These are phyloP conservation scores for Microcyclosporella mali DNA, from an alignment of 2,329 filamentous ascomycete species.

Conservation along the genomic window DNA sequence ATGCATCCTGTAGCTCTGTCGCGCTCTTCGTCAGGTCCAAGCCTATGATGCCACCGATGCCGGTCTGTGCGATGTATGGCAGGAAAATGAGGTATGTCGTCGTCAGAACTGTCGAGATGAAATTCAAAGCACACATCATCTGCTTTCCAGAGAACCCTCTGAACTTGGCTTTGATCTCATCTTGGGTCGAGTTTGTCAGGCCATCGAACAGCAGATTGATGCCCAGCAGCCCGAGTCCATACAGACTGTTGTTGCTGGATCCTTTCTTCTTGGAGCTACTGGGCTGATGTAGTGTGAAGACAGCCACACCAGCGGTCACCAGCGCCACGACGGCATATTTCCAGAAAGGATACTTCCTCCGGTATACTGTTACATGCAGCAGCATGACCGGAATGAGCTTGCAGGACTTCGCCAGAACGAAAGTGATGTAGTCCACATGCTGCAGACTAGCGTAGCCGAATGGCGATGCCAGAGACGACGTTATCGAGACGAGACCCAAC, in stretches of 20 bases:
- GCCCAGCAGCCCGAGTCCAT: conserved; percentile 74
- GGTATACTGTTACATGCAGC: conserved; percentile 87
- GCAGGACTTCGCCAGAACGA: conserved; percentile 94
- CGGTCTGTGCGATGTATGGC: conserved; percentile 67
- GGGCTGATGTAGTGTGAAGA: conserved; percentile 79
- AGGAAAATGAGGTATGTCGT: conserved; percentile 67
- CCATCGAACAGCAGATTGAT: conserved; percentile 95
- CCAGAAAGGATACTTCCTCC: conserved; percentile 82
- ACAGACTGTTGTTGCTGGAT: conserved; percentile 54
- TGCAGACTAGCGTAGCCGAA: conserved; percentile 90
- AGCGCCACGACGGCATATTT: conserved; percentile 92
- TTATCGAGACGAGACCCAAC: conserved; percentile 77
- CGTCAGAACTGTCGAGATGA: conserved; percentile 76
- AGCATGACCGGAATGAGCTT: conserved; percentile 99
- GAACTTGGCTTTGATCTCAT: conserved; percentile 78
- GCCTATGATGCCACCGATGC: conserved; percentile 38
- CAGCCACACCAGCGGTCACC: conserved; percentile 85
- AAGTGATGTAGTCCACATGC: conserved; percentile 97
- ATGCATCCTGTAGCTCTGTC: conserved; percentile 73
- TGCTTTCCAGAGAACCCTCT: conserved; percentile 81
- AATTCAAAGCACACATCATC: conserved; percentile 99
- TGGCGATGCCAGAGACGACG: conserved; percentile 81
- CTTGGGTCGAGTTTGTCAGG: conserved; percentile 92
- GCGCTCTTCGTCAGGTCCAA: conserved; percentile 45
- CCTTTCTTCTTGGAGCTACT: conserved; percentile 34